Evolutionary conservation across 345 rosid species (phyloP), one percentile per base, ranked within the genome.

Genomic region (Garcia nutans): DNA sequence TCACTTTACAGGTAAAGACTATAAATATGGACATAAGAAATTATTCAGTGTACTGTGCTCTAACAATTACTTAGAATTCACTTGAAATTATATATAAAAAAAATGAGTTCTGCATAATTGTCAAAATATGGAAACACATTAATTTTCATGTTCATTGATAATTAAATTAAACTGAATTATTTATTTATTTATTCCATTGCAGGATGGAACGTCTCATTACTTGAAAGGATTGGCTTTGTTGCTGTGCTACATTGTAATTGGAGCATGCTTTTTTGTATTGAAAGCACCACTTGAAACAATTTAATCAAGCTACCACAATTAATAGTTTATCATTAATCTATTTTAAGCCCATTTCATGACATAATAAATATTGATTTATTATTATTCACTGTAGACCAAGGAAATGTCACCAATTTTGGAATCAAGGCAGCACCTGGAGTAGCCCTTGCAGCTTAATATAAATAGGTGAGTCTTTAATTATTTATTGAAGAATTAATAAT

Each of bases 131-230:
- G 11, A 61, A 61, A 10, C 16, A 28, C 15, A 13, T 59, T 2
- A 31, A 55, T 56, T 15, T 17, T 10, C 44, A 15, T 20, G 1
- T 42, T 6, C 11, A 56, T 44, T n/a, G 19, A 13, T 16, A 10
- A 16, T 42, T 42, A 54, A 52, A 37, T 52, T 20, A 5, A 20
- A 23, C 33, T 3, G 76, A 28, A 7, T 65, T 37, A 10, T 45
- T 69, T 72, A 59, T 59, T 77, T n/a, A n/a, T n/a, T 28, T 33
- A 8, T 13, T 56, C 10, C 1, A 45, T 47, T 26, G 10, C 86
- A 95, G 97, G 99, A 93, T 83, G 98, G 98, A 10, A 93, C 90
- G 60, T 93, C 99, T 68, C 96, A 95, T 79, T 93, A 95, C 89
- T 62, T 94, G 87, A 94, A 94, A 81, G 97, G 98, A 58, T 67